Base-by-base conservation (phyloP, 768 basidiomycete species). In the Mycena filopes region DNA sequence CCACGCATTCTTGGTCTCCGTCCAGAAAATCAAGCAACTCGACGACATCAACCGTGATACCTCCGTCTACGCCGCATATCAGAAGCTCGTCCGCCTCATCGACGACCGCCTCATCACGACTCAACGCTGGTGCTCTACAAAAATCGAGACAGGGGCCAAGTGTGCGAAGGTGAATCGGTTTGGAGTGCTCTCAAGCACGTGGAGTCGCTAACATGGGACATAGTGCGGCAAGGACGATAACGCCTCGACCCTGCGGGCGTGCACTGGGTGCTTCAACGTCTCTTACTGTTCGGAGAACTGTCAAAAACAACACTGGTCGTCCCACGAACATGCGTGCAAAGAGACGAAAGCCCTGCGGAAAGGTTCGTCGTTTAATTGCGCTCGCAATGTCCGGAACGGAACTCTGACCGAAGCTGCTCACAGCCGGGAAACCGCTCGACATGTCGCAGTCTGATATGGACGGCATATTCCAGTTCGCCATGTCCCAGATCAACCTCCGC, bases 261-360 rank as follows among this genome's bases (percentile, higher is more conserved):
- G 57, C 36, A 58, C 36, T 36, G 46, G 57, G 1, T 58, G 57
- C 26, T 48, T 49, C 57, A 20, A 40, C 7, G 5, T 26, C 1
- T 48, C 46, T 2, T 58, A 58, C 21, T 58, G 57, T 26, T 48
- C 57, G 3, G 47, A 48, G 26, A n/a, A 20, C 21, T 58, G 57
- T 11, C 57, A 58, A 18, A 58, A 48, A 18, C 33, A 23, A 47
- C 16, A 40, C 20, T 58, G 46, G 57, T 16, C 33, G n/a, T 15
- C 5, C 9, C 57, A 48, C 38, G 47, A 48, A 25, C 7, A 5
- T 1, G 23, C 38, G 16, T 58, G 57, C 36, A 12, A 41, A 58
- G 4, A 12, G 18, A 36, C 23, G 4, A 33, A 49, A 26, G 33
- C 15, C 0, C 7, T 25, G 2, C 57, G 46, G n/a, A 46, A 58